Conservation (phyloP, 345 rosid species). For the Euphorbia peplus region DNA sequence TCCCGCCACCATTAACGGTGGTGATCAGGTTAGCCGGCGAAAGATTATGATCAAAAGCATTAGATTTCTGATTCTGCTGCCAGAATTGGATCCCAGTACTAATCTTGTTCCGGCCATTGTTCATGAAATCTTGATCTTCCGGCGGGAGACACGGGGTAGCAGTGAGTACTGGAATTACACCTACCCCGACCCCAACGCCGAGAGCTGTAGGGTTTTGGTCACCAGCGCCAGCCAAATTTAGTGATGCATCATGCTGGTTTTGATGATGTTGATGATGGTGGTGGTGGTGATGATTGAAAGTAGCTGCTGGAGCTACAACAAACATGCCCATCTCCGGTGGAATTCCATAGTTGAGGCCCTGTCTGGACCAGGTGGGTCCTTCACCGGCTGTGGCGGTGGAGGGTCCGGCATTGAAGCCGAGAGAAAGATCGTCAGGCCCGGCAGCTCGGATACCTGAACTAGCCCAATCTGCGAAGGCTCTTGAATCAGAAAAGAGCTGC, state of each 20-base stretch:
- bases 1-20: conserved; percentile 29
- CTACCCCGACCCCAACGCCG: conserved; percentile 75
- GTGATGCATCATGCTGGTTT: conserved; percentile 37
- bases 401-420: conserved; percentile 93
- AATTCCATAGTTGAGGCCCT: conserved; percentile 49
- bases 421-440: conserved; percentile 78
- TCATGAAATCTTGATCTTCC: conserved; percentile 48
- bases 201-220: conserved; percentile 57
- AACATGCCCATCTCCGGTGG: conserved; percentile 80
- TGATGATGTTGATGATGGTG: conserved; percentile 26
- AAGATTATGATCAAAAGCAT: conserved; percentile 30
- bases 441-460: conserved; percentile 55
- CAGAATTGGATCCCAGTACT: conserved; percentile 59
- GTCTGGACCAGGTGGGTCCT: conserved; percentile 33
- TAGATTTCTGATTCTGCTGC: conserved; percentile 46
- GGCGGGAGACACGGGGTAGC: conserved; percentile 47
- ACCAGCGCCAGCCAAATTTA: conserved; percentile 23
- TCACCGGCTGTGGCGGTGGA: conserved; percentile 30
- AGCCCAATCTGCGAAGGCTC: conserved; percentile 93
- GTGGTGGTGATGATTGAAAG: conserved; percentile 50
- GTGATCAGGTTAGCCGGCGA: conserved; percentile 29
- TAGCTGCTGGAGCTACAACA: conserved; percentile 71
- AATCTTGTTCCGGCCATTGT: conserved; percentile 34
- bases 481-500: conserved; percentile 73
- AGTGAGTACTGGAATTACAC: conserved; percentile 73